These are phyloP conservation scores for Clarireedia homoeocarpa DNA, from an alignment of 2,329 filamentous ascomycete species.

Conservation along the genomic window DNA sequence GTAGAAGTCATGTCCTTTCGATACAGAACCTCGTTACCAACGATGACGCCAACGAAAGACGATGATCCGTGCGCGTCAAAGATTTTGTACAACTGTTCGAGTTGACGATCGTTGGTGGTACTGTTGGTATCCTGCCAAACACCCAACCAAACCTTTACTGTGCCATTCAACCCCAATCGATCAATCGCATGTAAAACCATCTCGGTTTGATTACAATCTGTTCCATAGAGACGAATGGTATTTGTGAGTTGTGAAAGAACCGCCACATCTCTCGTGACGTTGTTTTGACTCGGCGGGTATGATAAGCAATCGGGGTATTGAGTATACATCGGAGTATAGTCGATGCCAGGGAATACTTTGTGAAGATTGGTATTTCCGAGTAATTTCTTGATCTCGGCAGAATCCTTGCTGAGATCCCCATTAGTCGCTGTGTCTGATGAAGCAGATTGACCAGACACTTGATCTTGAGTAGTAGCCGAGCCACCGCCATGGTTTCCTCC, in stretches of 20 bases:
- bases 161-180: slow-evolving; percentile 59
- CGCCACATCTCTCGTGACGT: slow-evolving; percentile 84
- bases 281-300: slow-evolving; percentile 82
- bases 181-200: slow-evolving; percentile 83
- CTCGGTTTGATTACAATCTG: slow-evolving; percentile 94
- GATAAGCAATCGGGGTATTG: slow-evolving; percentile 80
- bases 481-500: neutral
- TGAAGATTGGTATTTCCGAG: slow-evolving; percentile 76
- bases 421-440: slow-evolving; percentile 52
- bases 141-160: slow-evolving; percentile 85
- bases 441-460: slow-evolving; percentile 36
- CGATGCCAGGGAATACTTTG: slow-evolving; percentile 91
- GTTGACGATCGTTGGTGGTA: slow-evolving; percentile 77
- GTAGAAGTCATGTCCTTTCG: slow-evolving; percentile 64
- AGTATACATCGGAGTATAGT: slow-evolving; percentile 87
- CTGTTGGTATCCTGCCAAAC: slow-evolving; percentile 84
- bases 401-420: slow-evolving; percentile 67
- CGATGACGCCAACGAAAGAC: slow-evolving; percentile 75
- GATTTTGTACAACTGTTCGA: slow-evolving; percentile 77
- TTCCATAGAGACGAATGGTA: slow-evolving; percentile 82
- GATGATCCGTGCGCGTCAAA: slow-evolving; percentile 58
- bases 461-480: slow-evolving; percentile 28
- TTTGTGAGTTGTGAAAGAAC: slow-evolving; percentile 87
- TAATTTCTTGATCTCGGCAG: slow-evolving; percentile 69
- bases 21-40: slow-evolving; percentile 73